Evolutionary conservation across 176 grass and related monocot genomes (phyloP), one percentile per base, ranked within the genome.

Genomic region (Lolium multiflorum): DNA sequence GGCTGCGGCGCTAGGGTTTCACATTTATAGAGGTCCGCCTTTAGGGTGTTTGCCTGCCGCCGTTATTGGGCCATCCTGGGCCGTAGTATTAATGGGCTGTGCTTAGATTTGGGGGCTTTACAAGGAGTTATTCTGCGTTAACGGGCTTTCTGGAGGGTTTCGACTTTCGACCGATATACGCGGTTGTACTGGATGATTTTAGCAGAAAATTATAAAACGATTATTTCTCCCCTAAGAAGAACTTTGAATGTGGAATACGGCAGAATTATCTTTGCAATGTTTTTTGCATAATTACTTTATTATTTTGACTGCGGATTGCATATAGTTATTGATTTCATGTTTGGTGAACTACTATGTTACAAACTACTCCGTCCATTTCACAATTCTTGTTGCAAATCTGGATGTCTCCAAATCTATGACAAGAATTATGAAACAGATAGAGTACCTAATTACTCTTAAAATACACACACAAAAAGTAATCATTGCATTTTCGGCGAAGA

Each of bases 11-110:
- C 66, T 70, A 68, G 85, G 87, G 86, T 76, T 87, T 89, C 79
- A 11, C 2, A 87, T 94, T 85, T 87, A 88, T 94, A 82, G 79
- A 71, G 11, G 0, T 4, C 7, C 35, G 7, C 25, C 16, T 71
- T 86, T 83, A 78, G 83, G 89, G 80, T 71, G 20, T 31, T 54
- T 37, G 31, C 17, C 56, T 17, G 31, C 18, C 0, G 25, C 63
- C 17, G 0, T 0, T 35, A 0, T 68, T 92, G 87, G 90, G 90
- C 85, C 26, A 12, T 62, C 6, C 16, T 22, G 50, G 22, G 72
- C 47, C 4, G 71, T 28, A 51, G 13, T 74, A 0, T 51, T 51
- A 51, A 51, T 74, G 71, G 71, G 46, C 46, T 15, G 16, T 49
- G 46, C 22, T 51, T 74, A 48, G 6, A 1, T 74, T 74, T 50